phyloP scores from a whole-genome alignment of 2,329 filamentous ascomycete genomes.

The Fusarium equiseti region DNA sequence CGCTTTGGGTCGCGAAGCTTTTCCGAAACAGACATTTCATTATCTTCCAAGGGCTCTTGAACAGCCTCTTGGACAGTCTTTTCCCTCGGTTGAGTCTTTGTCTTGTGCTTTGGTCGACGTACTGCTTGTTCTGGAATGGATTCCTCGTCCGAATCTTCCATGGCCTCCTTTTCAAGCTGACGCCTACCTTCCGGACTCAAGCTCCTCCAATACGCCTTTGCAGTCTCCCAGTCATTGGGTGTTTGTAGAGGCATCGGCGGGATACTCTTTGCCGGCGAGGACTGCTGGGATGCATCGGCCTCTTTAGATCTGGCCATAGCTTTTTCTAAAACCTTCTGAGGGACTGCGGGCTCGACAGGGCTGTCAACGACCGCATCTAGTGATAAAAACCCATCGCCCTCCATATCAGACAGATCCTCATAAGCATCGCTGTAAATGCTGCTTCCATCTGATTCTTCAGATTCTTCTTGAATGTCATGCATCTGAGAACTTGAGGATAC shows the following conservation, averaged over 20 bases:
- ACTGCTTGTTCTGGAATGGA: slow-evolving; percentile 52
- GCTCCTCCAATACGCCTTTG: slow-evolving; percentile 77
- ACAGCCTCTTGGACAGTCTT: slow-evolving; percentile 18
- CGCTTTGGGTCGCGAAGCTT: slow-evolving; percentile 41
- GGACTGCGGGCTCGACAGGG: slow-evolving; percentile 53
- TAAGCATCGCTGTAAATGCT: slow-evolving; percentile 82
- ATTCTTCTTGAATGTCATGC: slow-evolving; percentile 54
- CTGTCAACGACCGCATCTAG: slow-evolving; percentile 78
- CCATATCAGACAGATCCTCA: slow-evolving; percentile 75
- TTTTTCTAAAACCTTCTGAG: slow-evolving; percentile 44
- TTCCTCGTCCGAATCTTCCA: slow-evolving; percentile 65
- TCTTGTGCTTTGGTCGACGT: slow-evolving; percentile 33
- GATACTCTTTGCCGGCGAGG: neutral
- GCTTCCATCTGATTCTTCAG: slow-evolving; percentile 61
- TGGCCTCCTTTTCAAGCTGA: slow-evolving; percentile 69
- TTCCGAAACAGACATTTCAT: slow-evolving; percentile 17
- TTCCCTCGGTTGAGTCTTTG: slow-evolving; percentile 56
- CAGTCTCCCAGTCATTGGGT: slow-evolving; percentile 72
- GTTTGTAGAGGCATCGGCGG: slow-evolving; percentile 12
- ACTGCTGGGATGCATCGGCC: slow-evolving; percentile 3
- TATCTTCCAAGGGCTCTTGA: slow-evolving; percentile 17
- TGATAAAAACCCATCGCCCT: slow-evolving; percentile 76
- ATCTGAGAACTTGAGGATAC: slow-evolving; percentile 45
- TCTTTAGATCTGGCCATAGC: slow-evolving; percentile 41
- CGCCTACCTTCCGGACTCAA: slow-evolving; percentile 72